Conservation (phyloP, 805 yeast genomes). For the Metschnikowia dekortorum region DNA sequence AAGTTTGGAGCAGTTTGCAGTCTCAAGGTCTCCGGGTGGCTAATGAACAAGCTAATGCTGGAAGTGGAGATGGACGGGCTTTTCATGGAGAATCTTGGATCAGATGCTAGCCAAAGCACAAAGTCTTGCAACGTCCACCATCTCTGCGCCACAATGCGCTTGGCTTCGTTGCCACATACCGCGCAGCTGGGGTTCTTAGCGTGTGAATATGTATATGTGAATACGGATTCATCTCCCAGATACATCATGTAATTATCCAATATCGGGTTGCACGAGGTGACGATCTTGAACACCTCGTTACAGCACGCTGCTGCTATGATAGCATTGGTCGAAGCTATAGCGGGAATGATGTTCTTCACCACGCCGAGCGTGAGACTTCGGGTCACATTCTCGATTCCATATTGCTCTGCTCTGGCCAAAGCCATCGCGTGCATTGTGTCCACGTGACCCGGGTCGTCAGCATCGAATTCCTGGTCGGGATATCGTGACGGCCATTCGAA, state of each 20-base stretch:
- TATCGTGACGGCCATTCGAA: conserved; percentile 63
- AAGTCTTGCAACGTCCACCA: conserved; percentile 32
- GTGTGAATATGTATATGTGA: conserved; percentile 67
- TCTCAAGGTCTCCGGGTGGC: conserved; percentile 44
- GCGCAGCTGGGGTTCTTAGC: conserved; percentile 60
- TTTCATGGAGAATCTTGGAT: conserved; percentile 29
- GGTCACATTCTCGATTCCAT: conserved; percentile 74
- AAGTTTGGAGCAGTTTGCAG: conserved; percentile 44
- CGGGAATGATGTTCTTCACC: conserved; percentile 87
- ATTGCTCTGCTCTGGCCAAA: conserved; percentile 53
- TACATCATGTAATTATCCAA: conserved; percentile 81
- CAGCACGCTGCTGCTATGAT: conserved; percentile 86
- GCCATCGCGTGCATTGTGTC: conserved; percentile 59
- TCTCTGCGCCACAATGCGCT: conserved; percentile 19
- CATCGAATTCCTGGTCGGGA: conserved; percentile 50
- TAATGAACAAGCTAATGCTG: conserved; percentile 39
- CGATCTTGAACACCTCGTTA: conserved; percentile 76
- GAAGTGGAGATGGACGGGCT: conserved; percentile 46
- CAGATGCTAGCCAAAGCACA: conserved; percentile 35
- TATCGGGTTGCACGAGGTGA: conserved; percentile 63
- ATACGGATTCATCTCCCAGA: conserved; percentile 76
- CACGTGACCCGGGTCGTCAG: conserved; percentile 65
- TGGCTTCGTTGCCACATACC: conserved; percentile 59
- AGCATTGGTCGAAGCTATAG: conserved; percentile 92
- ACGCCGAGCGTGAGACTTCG: conserved; percentile 74